Evolutionary conservation across 768 basidiomycete genomes (phyloP), one percentile per base, ranked within the genome.

Genomic region (Termitomyces sp.): DNA sequence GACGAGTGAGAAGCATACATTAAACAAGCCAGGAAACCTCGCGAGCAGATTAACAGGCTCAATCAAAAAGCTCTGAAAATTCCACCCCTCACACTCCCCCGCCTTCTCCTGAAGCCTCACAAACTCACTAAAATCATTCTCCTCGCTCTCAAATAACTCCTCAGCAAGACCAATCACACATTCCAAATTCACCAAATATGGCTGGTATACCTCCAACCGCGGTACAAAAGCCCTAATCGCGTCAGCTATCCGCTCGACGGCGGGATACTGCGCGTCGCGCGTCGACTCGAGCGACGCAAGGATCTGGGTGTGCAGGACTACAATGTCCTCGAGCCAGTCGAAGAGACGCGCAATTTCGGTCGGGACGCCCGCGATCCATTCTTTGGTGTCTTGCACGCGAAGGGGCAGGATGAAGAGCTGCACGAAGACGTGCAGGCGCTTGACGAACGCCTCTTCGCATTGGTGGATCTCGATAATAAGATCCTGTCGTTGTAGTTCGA

Each of bases 311-410:
- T 97, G 95, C 2, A 95, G 75, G 54, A 87, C 85, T 10, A 88
- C 77, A 59, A 98, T 91, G 64, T 93, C 91, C 62, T 95, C 93
- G 50, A 95, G 73, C 87, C 91, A 93, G 70, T 95, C 93, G 59
- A 98, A 85, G 22, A 94, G 76, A 12, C 84, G 82, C 0, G 86
- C 79, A 13, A 93, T 78, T 36, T 85, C 80, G 2, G 74, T 60
- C 0, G 93, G 93, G 18, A 98, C 82, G 18, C 93, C 93, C 1
- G 83, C 74, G 37, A 96, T 87, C 92, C 94, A 97, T 1, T 76
- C 68, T 52, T 84, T 84, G 48, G 80, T 85, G 62, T 87, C 81
- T 59, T 87, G 83, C 3, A 83, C 78, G 8, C 91, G 86, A 9
- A 97, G 79, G 0, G 94, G 95, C 5, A 84, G 75, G 30, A 94